A percentile compares a stretch with the other conserved stretches of the same genome.
phyloP scores from a whole-genome alignment of 805 yeast species.

The Zygosaccharomyces bisporus region DNA sequence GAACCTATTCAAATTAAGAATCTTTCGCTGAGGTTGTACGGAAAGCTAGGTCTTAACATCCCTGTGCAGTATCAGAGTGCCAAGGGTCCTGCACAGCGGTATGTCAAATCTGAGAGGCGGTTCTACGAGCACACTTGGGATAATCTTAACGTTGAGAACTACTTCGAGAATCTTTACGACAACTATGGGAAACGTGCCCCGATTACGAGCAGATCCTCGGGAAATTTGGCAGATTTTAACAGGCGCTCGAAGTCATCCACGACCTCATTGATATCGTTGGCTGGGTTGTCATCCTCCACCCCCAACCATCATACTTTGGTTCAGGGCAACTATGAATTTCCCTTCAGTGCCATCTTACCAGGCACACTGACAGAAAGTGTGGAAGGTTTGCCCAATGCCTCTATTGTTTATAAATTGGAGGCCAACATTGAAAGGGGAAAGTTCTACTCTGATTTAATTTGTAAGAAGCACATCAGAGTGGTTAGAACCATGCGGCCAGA shows the following conservation, averaged over 20 bases:
- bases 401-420: slow-evolving; percentile 65
- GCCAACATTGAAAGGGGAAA: slow-evolving; percentile 83
- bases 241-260: slow-evolving; percentile 35
- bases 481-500: slow-evolving; percentile 86
- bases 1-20: slow-evolving; percentile 72
- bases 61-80: slow-evolving; percentile 48
- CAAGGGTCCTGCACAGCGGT: slow-evolving; percentile 47
- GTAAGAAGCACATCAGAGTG: slow-evolving; percentile 72
- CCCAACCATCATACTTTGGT: slow-evolving; percentile 42
- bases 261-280: slow-evolving; percentile 34
- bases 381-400: slow-evolving; percentile 82
- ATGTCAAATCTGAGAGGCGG: slow-evolving; percentile 50
- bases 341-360: slow-evolving; percentile 79
- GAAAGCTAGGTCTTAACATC: slow-evolving; percentile 65
- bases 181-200: slow-evolving; percentile 23
- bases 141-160: slow-evolving; percentile 50
- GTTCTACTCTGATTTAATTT: slow-evolving; percentile 57
- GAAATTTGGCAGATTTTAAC: slow-evolving; percentile 24
- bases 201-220: slow-evolving; percentile 21
- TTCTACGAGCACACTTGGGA: slow-evolving; percentile 81
- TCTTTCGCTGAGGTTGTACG: slow-evolving; percentile 60
- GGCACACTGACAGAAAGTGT: slow-evolving; percentile 84
- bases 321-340: slow-evolving; percentile 85
- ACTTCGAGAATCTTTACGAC: slow-evolving; percentile 32
- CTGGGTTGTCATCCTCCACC: slow-evolving; percentile 22